Evolutionary conservation across 371 early-diverging fungal genomes (phyloP).

Genomic region (Rhizomucor miehei): DNA sequence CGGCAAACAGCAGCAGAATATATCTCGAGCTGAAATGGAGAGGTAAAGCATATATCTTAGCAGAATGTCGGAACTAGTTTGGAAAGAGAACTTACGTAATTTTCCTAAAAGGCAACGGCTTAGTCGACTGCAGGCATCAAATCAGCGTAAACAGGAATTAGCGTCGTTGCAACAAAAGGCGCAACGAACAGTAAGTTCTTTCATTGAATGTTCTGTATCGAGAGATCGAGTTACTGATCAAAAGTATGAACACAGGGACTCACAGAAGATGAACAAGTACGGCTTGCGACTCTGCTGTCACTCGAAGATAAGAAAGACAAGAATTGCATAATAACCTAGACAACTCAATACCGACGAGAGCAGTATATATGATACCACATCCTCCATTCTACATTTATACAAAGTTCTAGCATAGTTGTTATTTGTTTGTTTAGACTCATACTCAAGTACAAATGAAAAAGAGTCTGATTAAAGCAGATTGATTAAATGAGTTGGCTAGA

Average conservation of each 20-base stretch:
- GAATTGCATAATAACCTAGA: constrained; percentile 4
- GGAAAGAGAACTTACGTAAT: background rate
- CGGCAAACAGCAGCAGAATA: background rate
- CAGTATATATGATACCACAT: no score
- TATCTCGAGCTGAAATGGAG: constrained; percentile 25
- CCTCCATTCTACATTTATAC: no score
- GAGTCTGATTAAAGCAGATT: background rate
- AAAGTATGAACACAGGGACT: constrained; percentile 8
- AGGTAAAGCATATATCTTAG: constrained; percentile 2
- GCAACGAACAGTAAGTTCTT: constrained; percentile 24
- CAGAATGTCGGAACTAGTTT: background rate
- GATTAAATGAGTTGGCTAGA: no score
- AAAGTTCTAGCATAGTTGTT: no score
- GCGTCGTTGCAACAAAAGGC: constrained; percentile 24
- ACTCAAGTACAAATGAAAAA: background rate
- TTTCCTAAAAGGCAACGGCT: constrained; percentile 11
- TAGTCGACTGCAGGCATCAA: constrained; percentile 4
- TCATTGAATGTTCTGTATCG: background rate
- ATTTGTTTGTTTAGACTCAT: background rate
- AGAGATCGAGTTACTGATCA: background rate
- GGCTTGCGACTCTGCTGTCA: constrained; percentile 26
- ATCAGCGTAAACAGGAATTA: constrained; percentile 26
- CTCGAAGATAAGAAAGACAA: constrained; percentile 10
- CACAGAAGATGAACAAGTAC: constrained; percentile 33
- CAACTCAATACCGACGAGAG: no score